These are phyloP conservation scores for Samsoniella hepiali DNA, from an alignment of 2,329 filamentous ascomycete species.

Conservation along the genomic window DNA sequence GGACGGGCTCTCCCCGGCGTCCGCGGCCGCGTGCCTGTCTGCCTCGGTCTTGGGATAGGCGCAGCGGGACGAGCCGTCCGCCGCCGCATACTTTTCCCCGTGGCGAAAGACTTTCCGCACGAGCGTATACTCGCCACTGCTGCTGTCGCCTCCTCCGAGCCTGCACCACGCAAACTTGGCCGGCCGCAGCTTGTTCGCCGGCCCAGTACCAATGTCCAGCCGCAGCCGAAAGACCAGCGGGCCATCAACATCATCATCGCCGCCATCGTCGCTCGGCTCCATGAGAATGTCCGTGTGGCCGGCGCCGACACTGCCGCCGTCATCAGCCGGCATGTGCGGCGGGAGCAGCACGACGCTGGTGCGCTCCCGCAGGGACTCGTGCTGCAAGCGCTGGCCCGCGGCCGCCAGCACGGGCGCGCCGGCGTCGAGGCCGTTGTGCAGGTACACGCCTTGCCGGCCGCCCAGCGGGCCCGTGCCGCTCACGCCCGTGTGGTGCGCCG, in stretches of 20 bases:
- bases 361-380: background rate
- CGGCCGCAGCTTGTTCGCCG: background rate
- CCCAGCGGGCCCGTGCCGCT: background rate
- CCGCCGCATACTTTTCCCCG: background rate
- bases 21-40: background rate
- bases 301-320: background rate
- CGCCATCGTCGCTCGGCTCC: background rate
- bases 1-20: background rate
- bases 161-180: conserved; percentile 5
- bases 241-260: background rate
- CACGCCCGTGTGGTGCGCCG: background rate
- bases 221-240: background rate
- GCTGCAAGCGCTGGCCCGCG: background rate
- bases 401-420: background rate
- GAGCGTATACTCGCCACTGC: background rate
- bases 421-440: background rate
- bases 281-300: background rate
- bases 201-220: background rate
- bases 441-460: background rate
- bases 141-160: background rate
- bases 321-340: background rate
- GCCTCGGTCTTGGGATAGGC: background rate
- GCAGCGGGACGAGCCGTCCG: background rate
- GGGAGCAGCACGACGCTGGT: background rate
- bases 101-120: background rate